Base-by-base conservation (phyloP, 2,329 filamentous ascomycete species). In the Ampelomyces quisqualis region DNA sequence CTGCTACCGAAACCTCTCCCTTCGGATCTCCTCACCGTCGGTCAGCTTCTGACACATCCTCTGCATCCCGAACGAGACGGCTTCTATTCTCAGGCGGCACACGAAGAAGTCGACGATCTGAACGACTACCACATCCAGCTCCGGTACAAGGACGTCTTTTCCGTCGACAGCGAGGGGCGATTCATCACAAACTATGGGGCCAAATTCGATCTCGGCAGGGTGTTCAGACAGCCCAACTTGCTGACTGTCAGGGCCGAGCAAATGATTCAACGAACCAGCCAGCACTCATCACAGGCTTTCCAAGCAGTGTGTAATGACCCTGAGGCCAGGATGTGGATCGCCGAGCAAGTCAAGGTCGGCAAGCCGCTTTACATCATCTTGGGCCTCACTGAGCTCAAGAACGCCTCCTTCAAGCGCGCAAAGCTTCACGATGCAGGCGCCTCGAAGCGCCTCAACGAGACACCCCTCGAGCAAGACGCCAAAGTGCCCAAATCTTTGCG, bases 41-140 rank as follows among this genome's bases (percentile, higher is more conserved):
- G 65, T 44, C 65, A 67, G 51, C 62, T 68, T 33, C 53, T 68
- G 13, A 58, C 58, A 30, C 60, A 68, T 41, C 65, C 65, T 17
- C 55, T 68, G 9, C 61, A 67, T 42, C 65, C 65, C 47, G 65
- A 67, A 38, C 57, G 53, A 37, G 64, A 67, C 31, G 54, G 60
- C 45, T 68, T 67, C 54, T 66, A 64, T 40, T 64, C 62, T 13
- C 52, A 60, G 38, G 40, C 44, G n/a, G 60, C 64, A 14, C 60
- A 64, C 41, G 58, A 53, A 22, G 53, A 57, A 27, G 47, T 68
- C 49, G 65, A 68, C 49, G 62, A 65, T 19, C 58, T 68, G 46
- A 68, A 68, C 37, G 63, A 68, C 49, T 67, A 64, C 49, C 62
- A 67, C 49, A 68, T 68, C 40, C 62, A 68, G 43, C 59, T 67